phyloP scores from a whole-genome alignment of 192 early-diverging fungal species.

The Rhizophagus clarus region DNA sequence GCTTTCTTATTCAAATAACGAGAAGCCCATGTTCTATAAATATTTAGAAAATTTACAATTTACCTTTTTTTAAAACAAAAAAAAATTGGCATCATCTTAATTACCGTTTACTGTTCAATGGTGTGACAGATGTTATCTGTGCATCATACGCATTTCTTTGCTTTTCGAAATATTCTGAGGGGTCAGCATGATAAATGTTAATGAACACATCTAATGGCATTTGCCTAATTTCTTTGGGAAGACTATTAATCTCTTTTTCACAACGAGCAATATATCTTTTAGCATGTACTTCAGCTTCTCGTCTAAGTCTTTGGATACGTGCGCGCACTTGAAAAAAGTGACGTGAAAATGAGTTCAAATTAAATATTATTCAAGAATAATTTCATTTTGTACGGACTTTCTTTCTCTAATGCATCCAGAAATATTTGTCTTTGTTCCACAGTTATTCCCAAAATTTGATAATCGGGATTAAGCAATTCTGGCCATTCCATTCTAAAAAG shows the following conservation, averaged over 20 bases:
- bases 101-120: too few species aligned
- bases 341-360: neutral
- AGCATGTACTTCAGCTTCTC: neutral
- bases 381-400: neutral
- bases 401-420: neutral
- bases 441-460: neutral
- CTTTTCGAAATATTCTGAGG: neutral
- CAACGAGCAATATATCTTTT: neutral
- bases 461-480: neutral
- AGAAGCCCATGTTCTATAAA: too few species aligned
- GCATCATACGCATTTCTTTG: too few species aligned
- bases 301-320: neutral
- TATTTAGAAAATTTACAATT: too few species aligned
- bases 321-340: neutral
- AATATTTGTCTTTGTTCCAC: neutral
- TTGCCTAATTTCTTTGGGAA: neutral
- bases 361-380: neutral
- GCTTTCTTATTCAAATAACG: too few species aligned
- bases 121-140: too few species aligned
- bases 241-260: neutral
- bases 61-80: too few species aligned
- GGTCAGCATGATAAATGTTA: neutral
- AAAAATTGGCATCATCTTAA: too few species aligned
- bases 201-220: neutral
- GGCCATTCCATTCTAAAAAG: too few species aligned